Conservation (phyloP, 352 stramenopile species). For the Pythium dissotocum region DNA sequence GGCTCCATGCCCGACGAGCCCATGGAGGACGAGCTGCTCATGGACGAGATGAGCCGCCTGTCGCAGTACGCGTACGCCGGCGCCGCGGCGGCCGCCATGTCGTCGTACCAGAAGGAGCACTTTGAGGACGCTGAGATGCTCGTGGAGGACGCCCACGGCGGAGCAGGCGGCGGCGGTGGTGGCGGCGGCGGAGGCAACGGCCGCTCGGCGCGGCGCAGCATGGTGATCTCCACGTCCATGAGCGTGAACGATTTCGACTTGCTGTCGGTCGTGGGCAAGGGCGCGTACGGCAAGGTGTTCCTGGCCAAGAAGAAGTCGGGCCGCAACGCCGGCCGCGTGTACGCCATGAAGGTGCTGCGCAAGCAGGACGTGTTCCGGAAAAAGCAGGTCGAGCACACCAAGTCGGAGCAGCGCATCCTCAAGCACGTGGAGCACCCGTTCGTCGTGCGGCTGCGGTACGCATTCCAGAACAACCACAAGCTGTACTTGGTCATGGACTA, state of each 20-base stretch:
- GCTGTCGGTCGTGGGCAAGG: slow-evolving; percentile 84
- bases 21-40: slow-evolving; percentile 60
- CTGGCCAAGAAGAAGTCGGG: slow-evolving; percentile 79
- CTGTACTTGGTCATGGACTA: slow-evolving; percentile 91
- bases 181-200: slow-evolving; percentile 19
- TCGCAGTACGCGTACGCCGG: slow-evolving; percentile 74
- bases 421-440: slow-evolving; percentile 88
- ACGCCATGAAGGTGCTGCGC: slow-evolving; percentile 89
- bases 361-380: slow-evolving; percentile 88
- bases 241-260: slow-evolving; percentile 88
- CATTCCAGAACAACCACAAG: slow-evolving; percentile 89
- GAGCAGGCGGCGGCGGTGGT: slow-evolving; percentile 1
- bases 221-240: slow-evolving; percentile 84
- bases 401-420: slow-evolving; percentile 88
- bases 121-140: slow-evolving; percentile 77
- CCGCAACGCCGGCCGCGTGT: slow-evolving; percentile 68
- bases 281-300: slow-evolving; percentile 87
- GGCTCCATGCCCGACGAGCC: slow-evolving; percentile 78
- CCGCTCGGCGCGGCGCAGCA: slow-evolving; percentile 58
- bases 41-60: slow-evolving; percentile 79
- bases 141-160: slow-evolving; percentile 35
- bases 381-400: slow-evolving; percentile 87
- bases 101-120: slow-evolving; percentile 54
- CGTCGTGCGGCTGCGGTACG: slow-evolving; percentile 84
- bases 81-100: slow-evolving; percentile 46